phyloP scores from a whole-genome alignment of 345 rosid genomes.

The Linum lewisii region DNA sequence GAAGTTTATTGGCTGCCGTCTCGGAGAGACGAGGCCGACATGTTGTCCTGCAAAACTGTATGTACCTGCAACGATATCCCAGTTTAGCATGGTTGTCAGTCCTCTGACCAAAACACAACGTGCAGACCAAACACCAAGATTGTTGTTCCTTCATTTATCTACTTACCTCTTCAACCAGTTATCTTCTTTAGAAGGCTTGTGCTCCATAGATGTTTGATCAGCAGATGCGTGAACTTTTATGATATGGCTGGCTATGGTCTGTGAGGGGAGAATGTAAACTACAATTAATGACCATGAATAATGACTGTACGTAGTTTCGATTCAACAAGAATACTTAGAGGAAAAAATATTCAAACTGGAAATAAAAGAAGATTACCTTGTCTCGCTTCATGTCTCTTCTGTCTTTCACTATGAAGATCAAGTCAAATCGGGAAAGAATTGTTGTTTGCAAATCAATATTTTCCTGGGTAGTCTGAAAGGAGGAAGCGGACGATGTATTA shows the following conservation, averaged over 20 bases:
- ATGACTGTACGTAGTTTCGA: background rate
- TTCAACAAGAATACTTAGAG: background rate
- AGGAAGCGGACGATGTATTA: constrained; percentile 7
- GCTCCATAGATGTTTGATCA: constrained; percentile 39
- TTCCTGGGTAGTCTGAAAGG: constrained; percentile 77
- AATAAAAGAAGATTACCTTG: constrained; percentile 38
- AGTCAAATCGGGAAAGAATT: constrained; percentile 91
- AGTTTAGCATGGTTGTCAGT: constrained; percentile 12
- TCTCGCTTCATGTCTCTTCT: constrained; percentile 75
- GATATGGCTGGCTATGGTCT: constrained; percentile 90
- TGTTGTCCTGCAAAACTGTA: constrained; percentile 72
- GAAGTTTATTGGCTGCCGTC: constrained; percentile 57
- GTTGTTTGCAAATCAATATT: constrained; percentile 95
- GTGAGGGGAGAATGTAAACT: constrained; percentile 15
- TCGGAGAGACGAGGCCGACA: constrained; percentile 86
- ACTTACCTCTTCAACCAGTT: constrained; percentile 87
- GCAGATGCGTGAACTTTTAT: constrained; percentile 96
- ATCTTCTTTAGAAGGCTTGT: constrained; percentile 56
- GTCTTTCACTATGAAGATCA: constrained; percentile 92
- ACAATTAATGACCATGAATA: background rate
- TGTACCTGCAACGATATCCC: constrained; percentile 37
- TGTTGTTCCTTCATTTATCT: background rate
- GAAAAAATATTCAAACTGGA: background rate
- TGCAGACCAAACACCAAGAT: background rate
- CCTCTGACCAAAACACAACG: constrained; percentile 8